Percentiles rank a stretch among this genome's conserved stretches.
These are phyloP conservation scores for Tuber borchii DNA, from an alignment of 495 filamentous ascomycete genomes.

Conservation along the genomic window DNA sequence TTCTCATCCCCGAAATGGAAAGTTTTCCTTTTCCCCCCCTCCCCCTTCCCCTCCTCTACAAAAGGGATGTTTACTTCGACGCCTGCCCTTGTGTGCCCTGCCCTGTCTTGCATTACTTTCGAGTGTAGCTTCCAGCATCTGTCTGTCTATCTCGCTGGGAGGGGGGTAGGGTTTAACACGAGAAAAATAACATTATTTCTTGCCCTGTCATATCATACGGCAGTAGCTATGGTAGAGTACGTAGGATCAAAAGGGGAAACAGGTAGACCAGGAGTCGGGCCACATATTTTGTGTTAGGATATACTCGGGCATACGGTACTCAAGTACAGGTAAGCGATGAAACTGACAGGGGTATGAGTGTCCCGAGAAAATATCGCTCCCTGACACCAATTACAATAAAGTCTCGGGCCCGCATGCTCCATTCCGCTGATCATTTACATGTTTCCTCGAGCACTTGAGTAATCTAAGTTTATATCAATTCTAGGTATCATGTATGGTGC, in stretches of 20 bases:
- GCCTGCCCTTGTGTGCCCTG: not conserved
- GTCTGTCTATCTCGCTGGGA: not conserved
- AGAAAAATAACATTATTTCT: not conserved
- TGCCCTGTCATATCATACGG: not conserved
- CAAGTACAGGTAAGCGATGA: no score
- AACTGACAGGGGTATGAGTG: no score
- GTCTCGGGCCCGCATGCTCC: no score
- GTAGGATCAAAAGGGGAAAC: not conserved
- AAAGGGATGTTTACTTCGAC: not conserved
- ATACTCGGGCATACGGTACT: no score
- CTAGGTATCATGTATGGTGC: not conserved
- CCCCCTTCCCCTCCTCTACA: not conserved
- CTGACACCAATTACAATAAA: no score
- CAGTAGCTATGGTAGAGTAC: not conserved
- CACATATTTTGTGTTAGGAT: not conserved
- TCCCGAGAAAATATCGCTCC: no score
- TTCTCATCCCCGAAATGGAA: not conserved
- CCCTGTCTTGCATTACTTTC: not conserved
- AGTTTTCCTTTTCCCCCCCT: not conserved
- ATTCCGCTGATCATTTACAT: no score
- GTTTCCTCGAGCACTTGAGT: not conserved
- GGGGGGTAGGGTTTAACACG: not conserved
- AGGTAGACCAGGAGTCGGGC: not conserved
- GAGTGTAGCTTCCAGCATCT: not conserved
- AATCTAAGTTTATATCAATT: not conserved